Evolutionary conservation across 2,329 filamentous ascomycete species (phyloP), one percentile per base, ranked within the genome.

Genomic region (Pseudocercospora ulei): DNA sequence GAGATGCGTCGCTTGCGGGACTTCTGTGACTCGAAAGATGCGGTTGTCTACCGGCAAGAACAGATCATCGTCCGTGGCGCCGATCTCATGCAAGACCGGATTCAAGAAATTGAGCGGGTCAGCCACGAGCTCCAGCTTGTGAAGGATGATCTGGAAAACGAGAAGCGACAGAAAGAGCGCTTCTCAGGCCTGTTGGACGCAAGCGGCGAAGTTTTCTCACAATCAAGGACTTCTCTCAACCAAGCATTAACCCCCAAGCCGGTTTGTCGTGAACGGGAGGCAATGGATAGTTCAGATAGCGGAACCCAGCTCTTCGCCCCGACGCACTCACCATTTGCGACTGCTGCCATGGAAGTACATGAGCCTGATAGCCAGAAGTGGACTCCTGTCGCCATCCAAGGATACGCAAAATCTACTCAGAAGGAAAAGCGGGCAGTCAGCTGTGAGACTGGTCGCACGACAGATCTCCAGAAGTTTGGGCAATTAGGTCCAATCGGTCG

Each of bases 1-100:
- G 48, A 53, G 35, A 37, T 54, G 30, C 19, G 20, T 11, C 25
- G 39, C 12, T 24, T 53, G 25, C 43, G 47, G 8, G 46, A 44
- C 6, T 49, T 55, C 14, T 53, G 47, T 31, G 52, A 54, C 29
- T 39, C 51, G 12, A 55, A 55, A 26, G 46, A 54, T 31, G 46
- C 35, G 6, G 28, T 57, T 12, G 33, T 47, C 5, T 20, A 38
- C n/a, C 41, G 49, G 28, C 53, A 56, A 39, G 47, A 54, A 22
- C 29, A 49, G 14, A 47, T 55, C 31, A 55, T 57, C 24, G 41
- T 39, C 2, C 46, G 50, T 9, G 49, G 52, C 20, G 49, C 47
- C 8, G 37, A 24, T 8, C 37, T 55, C 16, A 39, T 54, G 28
- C 34, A 49, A 27, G 36, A 52, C 22, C 41, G 41, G 13, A 49